Evolutionary conservation across 306 rosid species (phyloP).

Genomic region (Pyrus pyrifolia): DNA sequence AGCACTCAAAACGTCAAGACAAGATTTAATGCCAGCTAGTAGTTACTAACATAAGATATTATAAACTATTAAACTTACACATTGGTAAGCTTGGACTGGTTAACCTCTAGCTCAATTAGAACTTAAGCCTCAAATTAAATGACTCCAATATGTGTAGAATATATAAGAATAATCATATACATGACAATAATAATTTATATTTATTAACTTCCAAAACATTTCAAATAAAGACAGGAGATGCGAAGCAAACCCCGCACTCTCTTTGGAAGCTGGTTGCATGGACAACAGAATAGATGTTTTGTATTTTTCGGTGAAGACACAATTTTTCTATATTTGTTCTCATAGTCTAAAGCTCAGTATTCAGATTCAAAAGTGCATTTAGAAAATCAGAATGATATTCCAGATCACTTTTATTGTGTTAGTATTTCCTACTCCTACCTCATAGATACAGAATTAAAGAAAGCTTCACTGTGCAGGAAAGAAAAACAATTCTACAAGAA

Average conservation of each 20-base stretch:
- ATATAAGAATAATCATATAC: background rate
- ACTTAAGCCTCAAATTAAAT: background rate
- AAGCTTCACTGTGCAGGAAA: background rate
- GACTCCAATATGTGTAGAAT: background rate
- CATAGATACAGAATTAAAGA: background rate
- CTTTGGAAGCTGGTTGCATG: background rate
- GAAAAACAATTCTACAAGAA: background rate
- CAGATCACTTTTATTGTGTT: background rate
- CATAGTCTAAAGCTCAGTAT: background rate
- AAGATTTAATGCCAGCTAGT: background rate
- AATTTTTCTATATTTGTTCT: background rate
- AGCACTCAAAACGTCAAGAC: slow-evolving; percentile 22
- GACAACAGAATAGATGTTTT: background rate
- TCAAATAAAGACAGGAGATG: background rate
- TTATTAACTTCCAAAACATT: background rate
- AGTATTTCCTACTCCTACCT: background rate
- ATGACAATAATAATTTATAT: background rate
- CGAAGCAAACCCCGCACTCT: background rate
- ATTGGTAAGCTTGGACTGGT: background rate
- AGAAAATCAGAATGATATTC: background rate
- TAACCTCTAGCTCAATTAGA: background rate
- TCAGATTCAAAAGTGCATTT: background rate
- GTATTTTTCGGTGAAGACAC: background rate
- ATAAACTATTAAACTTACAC: background rate
- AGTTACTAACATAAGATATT: background rate